Base-by-base conservation (phyloP, 179 eudicot genomes). In the Nepenthes alata region DNA sequence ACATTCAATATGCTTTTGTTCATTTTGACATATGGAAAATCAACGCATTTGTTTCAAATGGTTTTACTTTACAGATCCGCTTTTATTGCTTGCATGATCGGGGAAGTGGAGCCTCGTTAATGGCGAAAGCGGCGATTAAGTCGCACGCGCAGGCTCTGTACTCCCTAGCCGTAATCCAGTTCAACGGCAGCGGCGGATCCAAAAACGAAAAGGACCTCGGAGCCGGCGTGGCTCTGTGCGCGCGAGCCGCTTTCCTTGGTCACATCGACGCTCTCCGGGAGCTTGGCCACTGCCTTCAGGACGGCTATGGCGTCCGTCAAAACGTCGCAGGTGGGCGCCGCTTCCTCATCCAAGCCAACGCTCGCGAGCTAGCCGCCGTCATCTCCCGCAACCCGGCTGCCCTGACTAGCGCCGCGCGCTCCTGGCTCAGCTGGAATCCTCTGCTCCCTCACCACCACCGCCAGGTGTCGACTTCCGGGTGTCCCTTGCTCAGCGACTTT, bases 251-350 rank as follows among this genome's bases (percentile, higher is more conserved):
- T 52, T 75, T 74, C 62, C 52, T 82, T 0, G 89, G 89, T 15
- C 86, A 84, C 75, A 66, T 82, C 64, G 86, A 84, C 64, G 81
- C 84, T 0, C 59, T 84, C 13, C 81, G 89, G 2, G 89, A 84
- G 74, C 83, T 84, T 2, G 89, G 89, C 5, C 89, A 84, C 72
- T 84, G 86, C 50, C 75, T 84, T 2, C 89, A 84, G 47, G 89
- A 84, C 72, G 89, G 89, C 10, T 84, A 82, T 53, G 89, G 89
- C 51, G 78, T 82, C 37, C 77, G 75, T 3, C 77, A 68, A 34
- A 77, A 75, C 70, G 53, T 84, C 13, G 64, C 63, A 3, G 77
- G 73, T 11, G 89, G 89, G 0, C 80, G 86, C 3, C 82, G 84
- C 0, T 82, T 84, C 16, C 79, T 84, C 3, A 76, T 81, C 39